Evolutionary conservation across 768 basidiomycete genomes (phyloP), one percentile per base, ranked within the genome.

Genomic region (Suillus clintonianus): DNA sequence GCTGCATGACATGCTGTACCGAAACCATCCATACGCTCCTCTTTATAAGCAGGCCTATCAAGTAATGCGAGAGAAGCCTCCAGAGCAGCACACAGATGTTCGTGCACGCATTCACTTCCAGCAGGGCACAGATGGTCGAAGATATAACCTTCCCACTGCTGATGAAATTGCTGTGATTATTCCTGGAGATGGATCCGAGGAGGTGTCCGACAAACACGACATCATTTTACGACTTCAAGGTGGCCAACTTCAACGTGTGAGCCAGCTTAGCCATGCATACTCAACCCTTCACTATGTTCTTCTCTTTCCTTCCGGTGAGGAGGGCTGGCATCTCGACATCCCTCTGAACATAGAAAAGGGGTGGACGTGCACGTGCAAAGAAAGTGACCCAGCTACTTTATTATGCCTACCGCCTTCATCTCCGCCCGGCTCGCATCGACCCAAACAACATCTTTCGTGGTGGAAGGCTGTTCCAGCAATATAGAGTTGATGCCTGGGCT

Each of bases 401-500:
- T 58, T 71, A 71, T 66, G 70, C 76, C 1, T 81, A 79, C 27
- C 4, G 27, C 27, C 4, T 2, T 27, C 27, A 27, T 27, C 3
- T 62, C 0, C 64, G 74, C 3, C 50, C n/a, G 0, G 39, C 61
- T 4, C 3, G 6, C n/a, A 41, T 64, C 2, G 69, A 78, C 45
- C 72, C 66, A 27, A 13, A 47, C 5, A 71, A 71, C 61, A 53
- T 83, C 10, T 77, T 82, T 61, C 69, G 62, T 30, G 80, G 71
- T 59, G 75, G 78, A 2, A 70, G 70, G 24, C 74, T 86, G 0
- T 77, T 86, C 41, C 81, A 84, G 59, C 77, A 83, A 50, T 82
- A 75, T 64, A 55, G 81, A 39, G 79, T 79, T 53, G 82, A 86
- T 74, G 69, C 65, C 2, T 86, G 77, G 78, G 82, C 84, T 17